Evolutionary conservation across 352 stramenopile species (phyloP), one percentile per base, ranked within the genome.

Genomic region (Proteromonas lacertae): DNA sequence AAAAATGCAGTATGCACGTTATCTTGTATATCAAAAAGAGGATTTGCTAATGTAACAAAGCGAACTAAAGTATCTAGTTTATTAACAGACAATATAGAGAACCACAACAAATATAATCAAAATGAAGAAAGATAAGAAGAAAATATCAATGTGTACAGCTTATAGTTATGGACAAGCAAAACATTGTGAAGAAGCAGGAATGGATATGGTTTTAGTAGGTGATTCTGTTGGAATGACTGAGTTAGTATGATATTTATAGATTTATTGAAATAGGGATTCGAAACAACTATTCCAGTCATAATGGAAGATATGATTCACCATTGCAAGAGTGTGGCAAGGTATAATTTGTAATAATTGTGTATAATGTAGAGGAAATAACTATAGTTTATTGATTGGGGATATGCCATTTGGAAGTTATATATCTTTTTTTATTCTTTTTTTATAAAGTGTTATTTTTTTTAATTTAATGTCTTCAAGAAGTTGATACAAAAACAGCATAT

Each of bases 361-460:
- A n/a, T n/a, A n/a, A 14, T 25, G 38, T 19, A 31, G 77, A 53
- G 66, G 64, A 23, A 46, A 62, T 0, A 22, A 34, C 7, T 37
- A 33, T 25, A 76, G 81, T 22, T 54, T 98, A 34, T 59, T 98
- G 17, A 58, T 96, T 2, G 79, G 72, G 5, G 86, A 98, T 51
- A 92, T 98, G 72, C 86, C 86, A 3, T 95, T 95, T 55, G 86
- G 82, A 18, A 76, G 75, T 14, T 96, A 91, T 44, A 83, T 95
- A 49, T 58, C 55, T n/a, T n/a, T n/a, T n/a, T n/a, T n/a, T n/a
- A n/a, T n/a, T n/a, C n/a, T n/a, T n/a, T n/a, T 44, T 25, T 25
- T 4, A 9, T 13, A 4, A 20, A 12, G 40, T 19, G 6, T 30
- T 2, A 40, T 6, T 6, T n/a, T n/a, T n/a, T n/a, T n/a, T n/a